Conservation (phyloP, 2,329 filamentous ascomycete species). For the Scedosporium minutisporum region DNA sequence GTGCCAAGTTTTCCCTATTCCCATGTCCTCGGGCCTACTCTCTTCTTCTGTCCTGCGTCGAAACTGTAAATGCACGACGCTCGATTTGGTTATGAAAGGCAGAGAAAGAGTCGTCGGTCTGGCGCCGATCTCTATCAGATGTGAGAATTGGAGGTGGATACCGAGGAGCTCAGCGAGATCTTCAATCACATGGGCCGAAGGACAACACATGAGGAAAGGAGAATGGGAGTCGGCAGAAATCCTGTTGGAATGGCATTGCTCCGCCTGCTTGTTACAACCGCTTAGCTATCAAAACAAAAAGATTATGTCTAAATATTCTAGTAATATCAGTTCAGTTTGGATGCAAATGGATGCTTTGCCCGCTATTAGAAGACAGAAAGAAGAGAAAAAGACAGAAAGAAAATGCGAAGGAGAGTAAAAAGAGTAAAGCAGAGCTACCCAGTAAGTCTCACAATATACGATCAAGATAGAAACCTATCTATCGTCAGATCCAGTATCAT, state of each 20-base stretch:
- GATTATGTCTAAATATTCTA: neutral
- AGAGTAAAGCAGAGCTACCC: slow-evolving; percentile 1
- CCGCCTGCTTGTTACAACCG: neutral
- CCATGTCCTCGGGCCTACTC: no score
- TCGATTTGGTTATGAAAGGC: no score
- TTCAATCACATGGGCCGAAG: no score
- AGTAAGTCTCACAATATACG: neutral
- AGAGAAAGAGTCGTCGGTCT: no score
- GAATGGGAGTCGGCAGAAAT: neutral
- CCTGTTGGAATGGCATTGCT: no score
- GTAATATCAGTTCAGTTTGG: neutral
- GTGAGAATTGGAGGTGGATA: no score
- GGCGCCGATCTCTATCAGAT: no score
- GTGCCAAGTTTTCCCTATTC: no score
- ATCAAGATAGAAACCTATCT: neutral
- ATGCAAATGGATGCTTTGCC: neutral
- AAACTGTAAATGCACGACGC: no score
- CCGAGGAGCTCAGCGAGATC: no score
- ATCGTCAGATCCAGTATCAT: neutral
- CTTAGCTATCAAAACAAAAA: neutral
- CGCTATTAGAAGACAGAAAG: neutral
- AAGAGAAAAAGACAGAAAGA: neutral
- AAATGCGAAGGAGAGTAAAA: neutral
- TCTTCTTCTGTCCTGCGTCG: no score
- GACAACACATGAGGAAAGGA: neutral